Evolutionary conservation across 73 alveolate genomes (phyloP).

Genomic region (Tetrahymena borealis): DNA sequence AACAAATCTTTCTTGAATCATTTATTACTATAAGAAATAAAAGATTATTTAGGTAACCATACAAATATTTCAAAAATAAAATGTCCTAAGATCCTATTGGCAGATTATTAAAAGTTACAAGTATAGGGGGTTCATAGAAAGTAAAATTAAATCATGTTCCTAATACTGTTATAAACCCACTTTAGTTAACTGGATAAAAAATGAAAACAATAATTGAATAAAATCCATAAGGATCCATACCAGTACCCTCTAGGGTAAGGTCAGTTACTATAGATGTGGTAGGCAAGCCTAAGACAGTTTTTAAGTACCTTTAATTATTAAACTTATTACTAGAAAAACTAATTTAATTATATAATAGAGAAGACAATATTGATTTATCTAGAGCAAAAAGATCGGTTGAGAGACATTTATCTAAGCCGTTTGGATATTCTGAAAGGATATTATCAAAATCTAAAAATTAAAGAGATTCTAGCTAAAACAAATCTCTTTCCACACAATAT

Average conservation of each 20-base stretch:
- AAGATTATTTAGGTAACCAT: neutral
- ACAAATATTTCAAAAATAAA: neutral
- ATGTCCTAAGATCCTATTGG: neutral
- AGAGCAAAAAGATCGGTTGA: neutral
- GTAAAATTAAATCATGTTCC: neutral
- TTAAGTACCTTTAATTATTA: neutral
- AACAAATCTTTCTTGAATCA: too few relatives aligned
- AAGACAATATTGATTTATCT: neutral
- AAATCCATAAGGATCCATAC: neutral
- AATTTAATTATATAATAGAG: neutral
- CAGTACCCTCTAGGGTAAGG: neutral
- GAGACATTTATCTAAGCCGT: neutral
- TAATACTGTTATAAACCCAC: neutral
- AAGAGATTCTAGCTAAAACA: neutral
- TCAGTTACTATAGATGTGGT: neutral
- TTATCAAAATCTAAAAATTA: neutral
- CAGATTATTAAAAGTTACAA: neutral
- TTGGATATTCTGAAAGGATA: neutral
- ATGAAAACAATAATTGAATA: neutral
- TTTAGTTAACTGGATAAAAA: neutral
- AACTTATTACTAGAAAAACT: neutral
- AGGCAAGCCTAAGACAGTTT: neutral
- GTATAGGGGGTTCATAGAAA: neutral
- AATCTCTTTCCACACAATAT: neutral
- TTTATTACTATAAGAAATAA: too few relatives aligned